Conservation (phyloP, 805 yeast species). For the Sugiyamaella americana region DNA sequence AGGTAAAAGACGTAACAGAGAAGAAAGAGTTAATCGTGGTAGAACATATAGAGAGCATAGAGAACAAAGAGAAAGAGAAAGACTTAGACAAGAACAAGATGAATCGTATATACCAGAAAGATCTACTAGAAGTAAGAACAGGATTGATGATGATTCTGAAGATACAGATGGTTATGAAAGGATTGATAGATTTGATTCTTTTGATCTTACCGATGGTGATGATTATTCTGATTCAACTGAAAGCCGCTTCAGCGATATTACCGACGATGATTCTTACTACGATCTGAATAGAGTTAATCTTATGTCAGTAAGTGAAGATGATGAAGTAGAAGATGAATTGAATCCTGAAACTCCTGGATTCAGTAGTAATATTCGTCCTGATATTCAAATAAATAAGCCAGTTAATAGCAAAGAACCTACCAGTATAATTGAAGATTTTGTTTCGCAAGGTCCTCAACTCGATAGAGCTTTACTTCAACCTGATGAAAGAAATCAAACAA, state of each 20-base stretch:
- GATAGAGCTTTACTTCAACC: too few relatives aligned
- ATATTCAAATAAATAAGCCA: conserved; percentile 1
- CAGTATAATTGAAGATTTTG: too few relatives aligned
- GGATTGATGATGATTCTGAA: neutral
- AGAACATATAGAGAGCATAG: neutral
- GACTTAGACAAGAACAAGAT: neutral
- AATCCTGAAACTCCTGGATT: neutral
- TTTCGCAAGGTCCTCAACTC: too few relatives aligned
- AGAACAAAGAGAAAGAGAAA: neutral
- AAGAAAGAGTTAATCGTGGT: neutral
- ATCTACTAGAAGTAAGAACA: too few relatives aligned
- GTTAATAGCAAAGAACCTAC: neutral
- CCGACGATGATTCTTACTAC: neutral
- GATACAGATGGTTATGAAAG: neutral
- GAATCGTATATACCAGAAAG: too few relatives aligned
- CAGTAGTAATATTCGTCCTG: neutral
- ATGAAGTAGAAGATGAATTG: neutral
- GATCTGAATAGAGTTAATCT: neutral
- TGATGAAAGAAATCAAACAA: too few relatives aligned
- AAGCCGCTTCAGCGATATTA: too few relatives aligned
- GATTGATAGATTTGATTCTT: neutral
- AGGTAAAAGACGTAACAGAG: neutral
- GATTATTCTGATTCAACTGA: too few relatives aligned
- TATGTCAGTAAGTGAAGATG: conserved; percentile 5
- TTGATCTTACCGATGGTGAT: neutral